Conservation (phyloP, 73 alveolate genomes). For the Paramecium tetraurelia region DNA sequence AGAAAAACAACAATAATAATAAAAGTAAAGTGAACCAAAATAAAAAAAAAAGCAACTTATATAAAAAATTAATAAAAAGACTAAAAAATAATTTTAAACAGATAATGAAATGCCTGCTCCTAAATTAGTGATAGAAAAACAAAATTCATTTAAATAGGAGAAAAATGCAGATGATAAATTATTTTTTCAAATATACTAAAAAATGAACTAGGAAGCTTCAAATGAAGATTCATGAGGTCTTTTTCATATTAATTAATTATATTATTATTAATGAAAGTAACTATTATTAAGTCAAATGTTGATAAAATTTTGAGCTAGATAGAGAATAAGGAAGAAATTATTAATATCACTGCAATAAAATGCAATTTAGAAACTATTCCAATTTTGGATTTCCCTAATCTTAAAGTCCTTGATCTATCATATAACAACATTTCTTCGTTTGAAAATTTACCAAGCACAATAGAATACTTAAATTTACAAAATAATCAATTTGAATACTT, state of each 20-base stretch:
- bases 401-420: not conserved
- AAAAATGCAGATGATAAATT: not conserved
- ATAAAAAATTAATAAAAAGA: not conserved
- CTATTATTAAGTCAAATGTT: not conserved
- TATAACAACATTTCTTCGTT: not conserved
- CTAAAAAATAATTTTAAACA: not conserved
- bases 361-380: not conserved
- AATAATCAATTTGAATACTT: not conserved
- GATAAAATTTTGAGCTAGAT: not conserved
- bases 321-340: not conserved
- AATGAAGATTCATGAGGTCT: not conserved
- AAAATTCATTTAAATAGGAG: not conserved
- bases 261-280: not conserved
- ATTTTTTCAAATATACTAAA: not conserved
- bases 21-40: not conserved
- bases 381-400: not conserved
- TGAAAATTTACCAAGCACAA: not conserved
- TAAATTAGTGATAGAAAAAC: not conserved
- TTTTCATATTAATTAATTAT: not conserved
- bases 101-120: not conserved
- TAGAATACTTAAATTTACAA: not conserved
- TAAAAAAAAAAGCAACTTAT: not conserved
- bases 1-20: not conserved
- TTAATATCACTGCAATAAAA: not conserved
- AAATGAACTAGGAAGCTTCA: not conserved